Base-by-base conservation (phyloP, 1,284 basidiomycete species). In the Exobasidium cylindrosporum region DNA sequence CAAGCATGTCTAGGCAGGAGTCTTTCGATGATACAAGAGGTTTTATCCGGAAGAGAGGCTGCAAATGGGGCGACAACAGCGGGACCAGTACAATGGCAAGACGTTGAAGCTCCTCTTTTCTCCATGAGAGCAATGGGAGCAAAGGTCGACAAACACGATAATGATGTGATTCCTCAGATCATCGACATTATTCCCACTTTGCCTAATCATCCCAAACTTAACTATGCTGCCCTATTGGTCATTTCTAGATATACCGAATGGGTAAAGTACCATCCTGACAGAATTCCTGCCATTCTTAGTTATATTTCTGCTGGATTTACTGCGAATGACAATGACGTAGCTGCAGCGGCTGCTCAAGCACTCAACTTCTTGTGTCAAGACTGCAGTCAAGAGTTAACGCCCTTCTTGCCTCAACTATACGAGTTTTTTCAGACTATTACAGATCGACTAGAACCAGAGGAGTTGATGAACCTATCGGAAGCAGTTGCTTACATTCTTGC, bases 101-200 rank as follows among this genome's bases (percentile, higher is more conserved):
- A 92, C 75, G 89, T 99, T 57, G 96, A 99, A 80, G 96, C 96
- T 0, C 96, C 96, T 0, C 82, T 99, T 44, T 99, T 99, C 82
- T 92, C 94, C 13, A 89, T 99, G 89, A 86, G 96, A 55, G 93
- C 94, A 3, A 98, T 99, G 92, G 96, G 96, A 23, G 93, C 92
- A 5, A 89, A 96, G 80, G 86, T 97, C 23, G 90, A 97, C 74
- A 84, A 87, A 6, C 83, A 85, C 44, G 94, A 98, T 77, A 86
- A 92, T 62, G 86, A 86, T 63, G 88, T 92, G 46, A 87, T 97
- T 24, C 93, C 94, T 0, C 90, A 91, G 79, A 95, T 98, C 75
- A 92, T 99, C 87, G 90, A 93, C 72, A 85, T 97, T 52, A 87
- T 99, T 46, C 92, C 95, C 10, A 88, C 86, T 28, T 87, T 99